Evolutionary conservation across 2,329 filamentous ascomycete genomes (phyloP), one percentile per base, ranked within the genome.

Genomic region (Stemphylium vesicarium): DNA sequence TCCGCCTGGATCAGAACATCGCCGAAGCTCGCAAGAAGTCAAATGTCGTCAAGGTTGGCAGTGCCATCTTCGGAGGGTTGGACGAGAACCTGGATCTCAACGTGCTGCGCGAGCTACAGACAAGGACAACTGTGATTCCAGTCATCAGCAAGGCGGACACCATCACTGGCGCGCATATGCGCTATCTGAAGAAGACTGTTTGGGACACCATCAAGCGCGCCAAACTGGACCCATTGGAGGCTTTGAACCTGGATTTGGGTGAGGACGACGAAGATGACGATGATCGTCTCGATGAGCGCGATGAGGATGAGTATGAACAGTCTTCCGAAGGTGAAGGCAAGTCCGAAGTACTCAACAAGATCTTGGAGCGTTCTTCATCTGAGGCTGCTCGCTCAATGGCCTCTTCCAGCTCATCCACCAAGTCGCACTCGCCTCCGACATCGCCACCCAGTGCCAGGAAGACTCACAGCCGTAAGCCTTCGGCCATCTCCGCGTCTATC

Each of bases 111-210:
- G 90, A 89, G 13, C 84, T 99, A 24, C 88, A 96, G 74, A 90
- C 91, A 67, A 97, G 96, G 82, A 98, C 95, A 0, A 96, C 92
- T 0, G 92, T 98, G 55, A 91, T 99, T 41, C 95, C 95, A 0
- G 88, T 99, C 54, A 94, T 99, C 70, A 90, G 92, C 72, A 99
- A 99, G 78, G 94, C 95, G 35, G 95, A 99, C 74, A 97, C 93
- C 12, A 90, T 98, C 66, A 98, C 95, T n/a, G 88, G 90, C 0
- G 89, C 90, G 48, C 95, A 99, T 77, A 98, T 98, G 95, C 82
- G 85, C 40, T 88, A 91, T 67, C 84, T 99, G 63, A 97, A 97
- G 81, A 92, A 89, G 77, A 88, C 89, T 11, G 93, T 99, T 31
- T 96, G 91, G 87, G 86, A 91, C 49, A 93, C 90, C 65, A 82